Conservation (phyloP, 176 grass and related monocot species). For the Oryza glumipatula region DNA sequence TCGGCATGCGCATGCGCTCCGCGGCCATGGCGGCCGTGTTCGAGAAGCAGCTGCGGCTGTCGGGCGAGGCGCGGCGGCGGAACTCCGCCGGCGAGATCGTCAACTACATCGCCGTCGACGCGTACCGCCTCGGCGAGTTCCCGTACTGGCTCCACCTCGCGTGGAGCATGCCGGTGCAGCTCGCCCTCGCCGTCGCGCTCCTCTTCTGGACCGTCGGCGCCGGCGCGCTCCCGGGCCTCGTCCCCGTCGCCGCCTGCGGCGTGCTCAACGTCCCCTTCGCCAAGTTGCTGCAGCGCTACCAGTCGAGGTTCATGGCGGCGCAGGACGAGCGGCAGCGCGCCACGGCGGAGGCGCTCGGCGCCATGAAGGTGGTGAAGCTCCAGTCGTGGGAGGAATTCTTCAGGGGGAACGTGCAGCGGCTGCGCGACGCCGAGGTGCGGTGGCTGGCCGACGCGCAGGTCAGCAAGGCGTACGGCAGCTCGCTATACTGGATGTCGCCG, state of each 20-base stretch:
- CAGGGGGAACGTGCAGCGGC: conserved; percentile 35
- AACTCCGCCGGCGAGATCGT: conserved; percentile 78
- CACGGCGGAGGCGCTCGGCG: conserved; percentile 73
- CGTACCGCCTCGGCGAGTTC: conserved; percentile 83
- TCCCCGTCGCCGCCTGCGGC: conserved; percentile 54
- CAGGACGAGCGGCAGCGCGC: conserved; percentile 87
- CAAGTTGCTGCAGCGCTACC: conserved; percentile 66
- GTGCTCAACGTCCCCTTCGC: conserved; percentile 73
- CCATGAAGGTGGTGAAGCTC: conserved; percentile 86
- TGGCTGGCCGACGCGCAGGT: conserved; percentile 74
- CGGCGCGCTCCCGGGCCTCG: conserved; percentile 55
- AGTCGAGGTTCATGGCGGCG: conserved; percentile 75
- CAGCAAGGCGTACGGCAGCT: conserved; percentile 78
- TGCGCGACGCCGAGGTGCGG: conserved; percentile 69
- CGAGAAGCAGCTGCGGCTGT: conserved; percentile 73
- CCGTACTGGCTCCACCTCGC: conserved; percentile 80
- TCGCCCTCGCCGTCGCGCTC: conserved; percentile 61
- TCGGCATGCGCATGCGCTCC: conserved; percentile 93
- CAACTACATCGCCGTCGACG: conserved; percentile 83
- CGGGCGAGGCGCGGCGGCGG: conserved; percentile 49
- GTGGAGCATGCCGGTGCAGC: conserved; percentile 78
- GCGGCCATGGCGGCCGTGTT: conserved; percentile 83
- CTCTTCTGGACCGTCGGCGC: conserved; percentile 69
- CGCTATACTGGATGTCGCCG: conserved; percentile 79
- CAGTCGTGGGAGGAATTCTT: conserved; percentile 76